Percentiles rank a stretch among this genome's conserved stretches.
These are phyloP conservation scores for Rhazya stricta DNA, from an alignment of 257 asterid species.

Conservation along the genomic window DNA sequence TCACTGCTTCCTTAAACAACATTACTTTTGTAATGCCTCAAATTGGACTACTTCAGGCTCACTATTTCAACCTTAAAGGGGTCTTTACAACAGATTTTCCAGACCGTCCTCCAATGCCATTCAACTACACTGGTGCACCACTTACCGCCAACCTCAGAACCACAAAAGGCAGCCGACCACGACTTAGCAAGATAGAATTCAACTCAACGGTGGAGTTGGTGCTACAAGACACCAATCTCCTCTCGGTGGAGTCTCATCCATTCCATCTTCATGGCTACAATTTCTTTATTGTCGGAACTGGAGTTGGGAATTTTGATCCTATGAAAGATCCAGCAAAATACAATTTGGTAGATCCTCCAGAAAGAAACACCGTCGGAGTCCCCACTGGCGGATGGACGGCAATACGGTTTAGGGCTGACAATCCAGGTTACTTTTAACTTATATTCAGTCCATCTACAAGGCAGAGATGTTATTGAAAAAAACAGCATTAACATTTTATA, in stretches of 20 bases:
- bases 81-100: constrained; percentile 52
- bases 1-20: constrained; percentile 54
- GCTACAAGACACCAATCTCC: constrained; percentile 21
- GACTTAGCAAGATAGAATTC: constrained; percentile 17
- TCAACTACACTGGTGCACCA: constrained; percentile 47
- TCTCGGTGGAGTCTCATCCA: constrained; percentile 19
- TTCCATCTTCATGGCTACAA: constrained; percentile 29
- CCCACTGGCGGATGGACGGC: constrained; percentile 29
- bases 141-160: constrained; percentile 21
- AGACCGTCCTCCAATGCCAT: constrained; percentile 39
- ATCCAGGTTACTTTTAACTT: constrained; percentile 17
- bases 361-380: constrained; percentile 23
- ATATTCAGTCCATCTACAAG: neutral
- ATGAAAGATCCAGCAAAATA: constrained; percentile 17
- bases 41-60: constrained; percentile 44
- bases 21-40: constrained; percentile 54
- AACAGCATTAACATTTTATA: neutral
- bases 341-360: constrained; percentile 26
- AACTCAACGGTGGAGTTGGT: constrained; percentile 25
- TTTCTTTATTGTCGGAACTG: constrained; percentile 17
- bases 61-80: constrained; percentile 24
- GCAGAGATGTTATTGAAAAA: neutral
- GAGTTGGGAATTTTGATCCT: constrained; percentile 20
- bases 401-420: constrained; percentile 25
- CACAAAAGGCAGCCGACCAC: neutral